A percentile compares a stretch with the other conserved stretches of the same genome.
phyloP scores from a whole-genome alignment of 2,329 filamentous ascomycete genomes.

The Penicillium rolfsii region DNA sequence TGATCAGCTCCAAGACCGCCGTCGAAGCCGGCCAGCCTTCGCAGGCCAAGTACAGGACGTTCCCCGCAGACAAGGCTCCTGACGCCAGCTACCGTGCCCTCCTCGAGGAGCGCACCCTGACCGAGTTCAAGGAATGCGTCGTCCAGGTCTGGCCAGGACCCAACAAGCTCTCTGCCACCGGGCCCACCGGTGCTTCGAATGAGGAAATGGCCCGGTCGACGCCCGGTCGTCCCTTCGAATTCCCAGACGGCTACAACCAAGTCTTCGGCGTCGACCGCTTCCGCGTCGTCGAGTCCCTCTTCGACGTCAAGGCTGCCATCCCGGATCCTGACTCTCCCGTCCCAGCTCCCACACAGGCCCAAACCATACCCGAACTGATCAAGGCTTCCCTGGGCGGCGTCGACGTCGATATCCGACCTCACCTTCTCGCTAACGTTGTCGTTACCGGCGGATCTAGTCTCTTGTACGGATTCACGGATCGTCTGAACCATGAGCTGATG shows the following conservation, averaged over 20 bases:
- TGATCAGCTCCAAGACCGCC: constrained; percentile 82
- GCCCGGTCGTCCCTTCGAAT: constrained; percentile 88
- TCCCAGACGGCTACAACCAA: constrained; percentile 95
- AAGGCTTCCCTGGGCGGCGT: constrained; percentile 75
- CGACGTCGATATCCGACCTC: constrained; percentile 84
- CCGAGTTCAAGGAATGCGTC: constrained; percentile 96
- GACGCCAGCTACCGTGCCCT: constrained; percentile 75
- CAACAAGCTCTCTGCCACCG: constrained; percentile 61
- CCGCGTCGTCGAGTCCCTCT: constrained; percentile 83
- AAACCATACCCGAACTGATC: constrained; percentile 84
- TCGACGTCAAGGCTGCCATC: constrained; percentile 80
- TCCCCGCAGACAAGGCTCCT: constrained; percentile 61
- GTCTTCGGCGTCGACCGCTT: constrained; percentile 90
- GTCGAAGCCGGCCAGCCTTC: constrained; percentile 84
- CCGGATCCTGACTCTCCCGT: constrained; percentile 48
- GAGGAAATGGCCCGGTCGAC: constrained; percentile 73
- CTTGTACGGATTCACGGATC: constrained; percentile 88
- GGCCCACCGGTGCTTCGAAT: constrained; percentile 62
- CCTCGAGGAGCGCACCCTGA: constrained; percentile 89
- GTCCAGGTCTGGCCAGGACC: constrained; percentile 91
- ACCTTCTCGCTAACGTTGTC: constrained; percentile 85
- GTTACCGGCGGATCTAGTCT: constrained; percentile 87
- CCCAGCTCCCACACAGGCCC: constrained; percentile 65
- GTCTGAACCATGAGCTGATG: constrained; percentile 81
- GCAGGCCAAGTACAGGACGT: constrained; percentile 74